Conservation (phyloP, 1,139 yeast species). For the Debaryomyces coudertii region DNA sequence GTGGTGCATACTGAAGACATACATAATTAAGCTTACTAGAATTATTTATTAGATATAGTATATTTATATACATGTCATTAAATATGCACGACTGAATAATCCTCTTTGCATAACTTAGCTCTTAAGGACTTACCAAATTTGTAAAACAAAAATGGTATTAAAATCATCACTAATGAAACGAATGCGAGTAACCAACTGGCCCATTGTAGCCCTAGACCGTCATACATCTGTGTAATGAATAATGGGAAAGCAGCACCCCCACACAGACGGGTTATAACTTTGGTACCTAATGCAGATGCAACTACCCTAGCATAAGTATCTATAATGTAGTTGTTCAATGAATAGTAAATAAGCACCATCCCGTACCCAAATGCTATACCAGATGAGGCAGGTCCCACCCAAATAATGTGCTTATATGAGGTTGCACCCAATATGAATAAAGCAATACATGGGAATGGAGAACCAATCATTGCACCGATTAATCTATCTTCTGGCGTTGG, state of each 20-base stretch:
- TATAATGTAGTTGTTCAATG: constrained; percentile 84
- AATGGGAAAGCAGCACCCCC: constrained; percentile 93
- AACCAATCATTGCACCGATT: constrained; percentile 86
- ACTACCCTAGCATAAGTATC: constrained; percentile 86
- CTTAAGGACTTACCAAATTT: constrained; percentile 68
- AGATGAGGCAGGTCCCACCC: constrained; percentile 95
- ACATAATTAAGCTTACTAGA: neutral
- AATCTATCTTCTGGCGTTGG: constrained; percentile 89
- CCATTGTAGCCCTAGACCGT: constrained; percentile 75
- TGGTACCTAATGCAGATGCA: constrained; percentile 90
- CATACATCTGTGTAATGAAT: constrained; percentile 82
- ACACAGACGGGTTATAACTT: constrained; percentile 82
- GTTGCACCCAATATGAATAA: constrained; percentile 90
- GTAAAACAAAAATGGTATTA: constrained; percentile 80
- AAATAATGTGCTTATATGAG: constrained; percentile 72
- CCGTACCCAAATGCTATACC: constrained; percentile 91
- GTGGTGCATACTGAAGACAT: constrained; percentile 2
- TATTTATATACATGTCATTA: neutral
- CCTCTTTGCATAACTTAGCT: constrained; percentile 66
- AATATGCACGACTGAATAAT: constrained; percentile 41
- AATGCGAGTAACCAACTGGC: constrained; percentile 85
- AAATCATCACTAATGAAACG: constrained; percentile 78
- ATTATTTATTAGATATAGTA: constrained; percentile 6
- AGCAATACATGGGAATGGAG: constrained; percentile 88
- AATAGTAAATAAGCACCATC: constrained; percentile 86